Evolutionary conservation across 2,329 filamentous ascomycete genomes (phyloP).

Genomic region (Colletotrichum destructivum): DNA sequence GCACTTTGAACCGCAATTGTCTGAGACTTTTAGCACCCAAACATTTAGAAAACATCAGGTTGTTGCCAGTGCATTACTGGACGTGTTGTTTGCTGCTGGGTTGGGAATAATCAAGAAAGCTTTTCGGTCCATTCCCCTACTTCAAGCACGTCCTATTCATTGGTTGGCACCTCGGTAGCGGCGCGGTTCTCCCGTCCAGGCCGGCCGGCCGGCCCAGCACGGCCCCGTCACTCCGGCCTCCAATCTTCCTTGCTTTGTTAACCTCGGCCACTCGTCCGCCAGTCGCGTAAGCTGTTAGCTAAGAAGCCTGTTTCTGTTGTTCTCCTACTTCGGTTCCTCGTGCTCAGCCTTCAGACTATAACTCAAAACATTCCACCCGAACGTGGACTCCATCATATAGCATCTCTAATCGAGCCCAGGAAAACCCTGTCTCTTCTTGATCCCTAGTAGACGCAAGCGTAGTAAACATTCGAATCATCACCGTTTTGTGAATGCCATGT

Average conservation of each 20-base stretch:
- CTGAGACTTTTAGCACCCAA: background rate
- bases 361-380: background rate
- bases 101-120: background rate
- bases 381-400: background rate
- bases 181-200: background rate
- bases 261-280: background rate
- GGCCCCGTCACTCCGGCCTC: background rate
- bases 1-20: slow-evolving; percentile 16
- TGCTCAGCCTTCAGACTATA: background rate
- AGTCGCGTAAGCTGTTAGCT: background rate
- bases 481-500: background rate
- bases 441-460: background rate
- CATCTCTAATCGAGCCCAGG: background rate
- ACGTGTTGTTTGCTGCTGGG: background rate
- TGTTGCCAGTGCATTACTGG: background rate
- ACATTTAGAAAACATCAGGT: background rate
- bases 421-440: background rate
- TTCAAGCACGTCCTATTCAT: background rate
- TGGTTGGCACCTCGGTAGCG: background rate
- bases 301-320: background rate
- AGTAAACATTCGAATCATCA: background rate
- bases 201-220: background rate
- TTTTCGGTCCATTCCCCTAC: too few species aligned
- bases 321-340: background rate
- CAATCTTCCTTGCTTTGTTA: background rate